phyloP scores from a whole-genome alignment of 164 flowering plant genomes.

The Kalanchoe fedtschenkoi region DNA sequence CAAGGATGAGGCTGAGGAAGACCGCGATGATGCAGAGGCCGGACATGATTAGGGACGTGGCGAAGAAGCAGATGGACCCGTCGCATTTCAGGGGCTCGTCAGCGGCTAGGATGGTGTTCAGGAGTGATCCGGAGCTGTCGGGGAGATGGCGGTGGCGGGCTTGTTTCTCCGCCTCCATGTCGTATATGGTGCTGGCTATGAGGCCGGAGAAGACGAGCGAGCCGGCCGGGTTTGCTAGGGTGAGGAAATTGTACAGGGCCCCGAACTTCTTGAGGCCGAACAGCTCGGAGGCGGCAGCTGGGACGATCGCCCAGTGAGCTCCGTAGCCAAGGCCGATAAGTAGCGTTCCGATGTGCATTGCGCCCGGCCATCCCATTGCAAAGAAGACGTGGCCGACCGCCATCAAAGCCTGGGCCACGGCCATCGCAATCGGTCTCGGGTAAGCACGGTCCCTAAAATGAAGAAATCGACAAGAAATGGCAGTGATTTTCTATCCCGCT shows the following conservation, averaged over 20 bases:
- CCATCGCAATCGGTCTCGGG: conserved; percentile 80
- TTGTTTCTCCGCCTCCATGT: conserved; percentile 83
- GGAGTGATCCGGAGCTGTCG: background rate
- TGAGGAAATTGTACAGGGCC: conserved; percentile 85
- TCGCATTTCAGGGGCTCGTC: background rate
- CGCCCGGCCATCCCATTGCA: conserved; percentile 91
- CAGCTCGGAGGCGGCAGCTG: conserved; percentile 91
- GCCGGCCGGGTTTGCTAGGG: conserved; percentile 83
- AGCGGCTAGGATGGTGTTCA: background rate
- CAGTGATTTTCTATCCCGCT: background rate
- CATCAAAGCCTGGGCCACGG: conserved; percentile 71
- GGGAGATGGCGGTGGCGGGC: conserved; percentile 21
- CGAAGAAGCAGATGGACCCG: conserved; percentile 1
- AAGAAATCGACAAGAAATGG: conserved; percentile 5
- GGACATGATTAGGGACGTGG: conserved; percentile 1
- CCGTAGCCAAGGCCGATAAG: conserved; percentile 95
- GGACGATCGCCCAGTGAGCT: conserved; percentile 95
- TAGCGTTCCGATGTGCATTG: conserved; percentile 74
- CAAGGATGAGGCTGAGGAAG: conserved; percentile 4
- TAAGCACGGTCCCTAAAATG: conserved; percentile 64
- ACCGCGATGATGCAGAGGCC: background rate
- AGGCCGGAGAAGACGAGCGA: conserved; percentile 76
- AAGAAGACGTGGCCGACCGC: conserved; percentile 70
- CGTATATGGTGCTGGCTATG: conserved; percentile 82
- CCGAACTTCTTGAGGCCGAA: conserved; percentile 93